phyloP scores from a whole-genome alignment of 2,329 filamentous ascomycete species.

The Aureobasidium sp. region DNA sequence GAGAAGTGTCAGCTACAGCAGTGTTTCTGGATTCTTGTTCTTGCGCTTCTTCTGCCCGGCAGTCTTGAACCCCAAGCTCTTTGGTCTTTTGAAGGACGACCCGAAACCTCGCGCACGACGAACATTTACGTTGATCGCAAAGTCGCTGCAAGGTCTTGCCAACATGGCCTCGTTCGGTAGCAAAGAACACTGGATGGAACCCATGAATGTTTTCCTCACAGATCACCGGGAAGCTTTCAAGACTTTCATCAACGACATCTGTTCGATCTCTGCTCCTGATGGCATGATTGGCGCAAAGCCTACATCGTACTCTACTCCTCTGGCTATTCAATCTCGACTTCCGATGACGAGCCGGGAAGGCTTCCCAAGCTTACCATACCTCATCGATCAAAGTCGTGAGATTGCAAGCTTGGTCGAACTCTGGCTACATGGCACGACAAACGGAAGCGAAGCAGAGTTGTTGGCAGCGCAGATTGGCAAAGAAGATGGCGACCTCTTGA shows the following conservation, averaged over 20 bases:
- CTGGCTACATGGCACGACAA: constrained; percentile 54
- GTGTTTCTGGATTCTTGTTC: constrained; percentile 90
- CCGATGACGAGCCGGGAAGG: constrained; percentile 78
- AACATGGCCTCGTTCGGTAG: constrained; percentile 88
- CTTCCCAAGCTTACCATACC: constrained; percentile 84
- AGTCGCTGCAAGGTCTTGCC: constrained; percentile 81
- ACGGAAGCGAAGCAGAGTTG: constrained; percentile 7
- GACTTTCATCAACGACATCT: constrained; percentile 77
- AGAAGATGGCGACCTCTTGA: constrained; percentile 38
- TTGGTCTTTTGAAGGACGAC: constrained; percentile 78
- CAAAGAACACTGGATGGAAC: constrained; percentile 98
- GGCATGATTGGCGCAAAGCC: constrained; percentile 39
- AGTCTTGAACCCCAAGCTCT: constrained; percentile 91
- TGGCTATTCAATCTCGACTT: constrained; percentile 78
- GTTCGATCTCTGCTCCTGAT: constrained; percentile 49
- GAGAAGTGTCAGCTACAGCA: constrained; percentile 82
- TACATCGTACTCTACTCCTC: constrained; percentile 83
- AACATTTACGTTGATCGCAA: constrained; percentile 85
- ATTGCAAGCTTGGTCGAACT: constrained; percentile 76
- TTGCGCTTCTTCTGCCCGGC: constrained; percentile 92
- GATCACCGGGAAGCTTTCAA: constrained; percentile 73
- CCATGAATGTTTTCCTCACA: constrained; percentile 83
- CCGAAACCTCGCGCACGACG: constrained; percentile 75
- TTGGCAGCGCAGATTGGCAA: constrained; percentile 14
- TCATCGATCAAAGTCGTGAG: constrained; percentile 81